Evolutionary conservation across 257 asterid species (phyloP), one percentile per base, ranked within the genome.

Genomic region (Nicotiana tomentosiformis): DNA sequence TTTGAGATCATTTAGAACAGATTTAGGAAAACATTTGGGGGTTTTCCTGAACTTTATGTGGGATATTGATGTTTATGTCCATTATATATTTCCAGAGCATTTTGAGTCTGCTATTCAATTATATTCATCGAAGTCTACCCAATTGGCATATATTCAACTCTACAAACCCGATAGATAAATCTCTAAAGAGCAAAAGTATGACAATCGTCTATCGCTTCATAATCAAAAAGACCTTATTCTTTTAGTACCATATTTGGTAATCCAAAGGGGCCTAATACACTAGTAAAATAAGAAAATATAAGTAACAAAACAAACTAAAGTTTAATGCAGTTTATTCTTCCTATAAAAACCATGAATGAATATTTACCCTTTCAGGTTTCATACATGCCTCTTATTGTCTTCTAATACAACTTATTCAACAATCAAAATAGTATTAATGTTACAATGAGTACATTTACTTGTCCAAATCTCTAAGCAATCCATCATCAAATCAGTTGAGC

Each of bases 101-200:
- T 92, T 92, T 85, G 97, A 97, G 92, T 16, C 87, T 96, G 77
- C 86, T 93, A 72, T 94, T 94, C 89, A 91, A 91, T 84, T 96
- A 93, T 86, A 86, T 96, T 85, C 90, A 85, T 29, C 97, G 10
- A 39, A 39, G 10, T 39, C 10, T 39, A 39, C 10, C 49, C 49
- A 10, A 39, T 7, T 39, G 49, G 10, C 46, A 39, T 7, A 39
- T 39, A 39, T 39, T 29, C 49, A 43, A 43, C 49, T 43, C 49
- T 43, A 43, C 10, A 3, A 43, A 43, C 11, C 49, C 49, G 49
- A 43, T 43, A 43, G 3, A 43, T 43, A 43, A 43, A 43, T 43
- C 49, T 43, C 49, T 43, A 43, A 43, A 43, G 11, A 43, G 11
- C 49, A 43, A 43, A 43, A 43, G 10, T 43, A 43, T 43, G 11